phyloP scores from a whole-genome alignment of 2,329 filamentous ascomycete genomes.

The Hansfordia pulvinata region DNA sequence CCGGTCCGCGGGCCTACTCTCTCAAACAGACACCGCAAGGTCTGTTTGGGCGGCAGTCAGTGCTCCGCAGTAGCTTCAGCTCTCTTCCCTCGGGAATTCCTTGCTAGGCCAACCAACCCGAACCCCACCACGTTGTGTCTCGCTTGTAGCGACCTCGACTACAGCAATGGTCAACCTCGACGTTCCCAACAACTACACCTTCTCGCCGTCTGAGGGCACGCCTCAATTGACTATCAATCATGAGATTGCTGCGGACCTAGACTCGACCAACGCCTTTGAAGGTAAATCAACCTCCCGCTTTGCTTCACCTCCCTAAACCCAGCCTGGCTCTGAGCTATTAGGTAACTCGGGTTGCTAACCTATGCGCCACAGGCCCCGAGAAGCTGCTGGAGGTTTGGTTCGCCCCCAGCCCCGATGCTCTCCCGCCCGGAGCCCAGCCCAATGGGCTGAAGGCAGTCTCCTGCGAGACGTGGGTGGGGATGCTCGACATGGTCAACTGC shows the following conservation, averaged over 20 bases:
- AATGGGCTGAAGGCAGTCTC: slow-evolving; percentile 77
- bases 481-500: slow-evolving; percentile 98
- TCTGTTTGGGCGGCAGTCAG: slow-evolving; percentile 97
- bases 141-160: slow-evolving; percentile 9
- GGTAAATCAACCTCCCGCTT: too few species aligned
- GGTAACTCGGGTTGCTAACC: background rate
- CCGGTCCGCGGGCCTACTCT: slow-evolving; percentile 89
- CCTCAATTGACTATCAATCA: slow-evolving; percentile 94
- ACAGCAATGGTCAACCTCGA: slow-evolving; percentile 64
- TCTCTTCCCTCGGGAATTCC: slow-evolving; percentile 8
- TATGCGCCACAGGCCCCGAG: slow-evolving; percentile 56
- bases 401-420: slow-evolving; percentile 59
- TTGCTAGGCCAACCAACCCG: slow-evolving; percentile 10
- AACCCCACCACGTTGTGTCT: slow-evolving; percentile 6
- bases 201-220: slow-evolving; percentile 70
- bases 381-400: slow-evolving; percentile 99
- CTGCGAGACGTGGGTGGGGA: slow-evolving; percentile 79
- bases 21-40: slow-evolving; percentile 85
- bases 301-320: too few species aligned
- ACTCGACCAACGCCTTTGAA: slow-evolving; percentile 94
- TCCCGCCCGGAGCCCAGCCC: slow-evolving; percentile 57
- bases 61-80: slow-evolving; percentile 63
- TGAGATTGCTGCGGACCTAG: slow-evolving; percentile 81
- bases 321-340: background rate
- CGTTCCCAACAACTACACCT: slow-evolving; percentile 68